Evolutionary conservation across 495 filamentous ascomycete species (phyloP).

Genomic region (Jackrogersella minutella): DNA sequence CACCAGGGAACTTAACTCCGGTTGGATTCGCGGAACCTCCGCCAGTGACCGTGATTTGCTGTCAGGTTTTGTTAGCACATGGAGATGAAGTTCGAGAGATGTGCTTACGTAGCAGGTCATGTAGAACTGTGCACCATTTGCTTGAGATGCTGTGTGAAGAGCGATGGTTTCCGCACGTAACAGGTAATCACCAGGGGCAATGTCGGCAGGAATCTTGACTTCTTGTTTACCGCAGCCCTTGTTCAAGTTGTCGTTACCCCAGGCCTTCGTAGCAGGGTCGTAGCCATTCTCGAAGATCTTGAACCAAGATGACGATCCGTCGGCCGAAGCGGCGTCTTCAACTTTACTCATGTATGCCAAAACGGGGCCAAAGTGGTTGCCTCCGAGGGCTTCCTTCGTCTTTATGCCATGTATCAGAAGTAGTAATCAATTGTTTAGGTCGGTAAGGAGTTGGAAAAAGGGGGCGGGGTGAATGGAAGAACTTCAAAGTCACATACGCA

Average conservation of each 20-base stretch:
- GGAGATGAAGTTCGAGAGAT: not conserved
- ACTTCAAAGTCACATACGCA: not conserved
- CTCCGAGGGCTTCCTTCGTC: constrained; percentile 56
- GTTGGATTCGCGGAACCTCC: constrained; percentile 50
- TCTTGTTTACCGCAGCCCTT: constrained; percentile 59
- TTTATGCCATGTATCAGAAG: not conserved
- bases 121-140: constrained; percentile 59
- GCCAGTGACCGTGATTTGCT: constrained; percentile 53
- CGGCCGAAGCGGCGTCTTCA: constrained; percentile 58
- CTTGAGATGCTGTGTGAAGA: constrained; percentile 53
- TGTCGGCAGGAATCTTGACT: constrained; percentile 58
- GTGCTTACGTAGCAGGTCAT: constrained; percentile 56
- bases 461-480: not conserved
- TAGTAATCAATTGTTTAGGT: not conserved
- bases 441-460: not conserved
- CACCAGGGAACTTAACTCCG: constrained; percentile 57
- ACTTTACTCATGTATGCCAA: constrained; percentile 66
- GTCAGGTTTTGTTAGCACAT: constrained; percentile 2
- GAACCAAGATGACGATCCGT: constrained; percentile 60
- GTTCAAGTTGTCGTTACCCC: constrained; percentile 62
- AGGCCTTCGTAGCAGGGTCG: constrained; percentile 54
- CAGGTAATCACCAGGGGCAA: constrained; percentile 62
- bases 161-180: constrained; percentile 63
- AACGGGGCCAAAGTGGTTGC: constrained; percentile 59
- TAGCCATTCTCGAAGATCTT: constrained; percentile 57